Evolutionary conservation across 1,284 basidiomycete species (phyloP).

Genomic region (Lentinus polychrous): DNA sequence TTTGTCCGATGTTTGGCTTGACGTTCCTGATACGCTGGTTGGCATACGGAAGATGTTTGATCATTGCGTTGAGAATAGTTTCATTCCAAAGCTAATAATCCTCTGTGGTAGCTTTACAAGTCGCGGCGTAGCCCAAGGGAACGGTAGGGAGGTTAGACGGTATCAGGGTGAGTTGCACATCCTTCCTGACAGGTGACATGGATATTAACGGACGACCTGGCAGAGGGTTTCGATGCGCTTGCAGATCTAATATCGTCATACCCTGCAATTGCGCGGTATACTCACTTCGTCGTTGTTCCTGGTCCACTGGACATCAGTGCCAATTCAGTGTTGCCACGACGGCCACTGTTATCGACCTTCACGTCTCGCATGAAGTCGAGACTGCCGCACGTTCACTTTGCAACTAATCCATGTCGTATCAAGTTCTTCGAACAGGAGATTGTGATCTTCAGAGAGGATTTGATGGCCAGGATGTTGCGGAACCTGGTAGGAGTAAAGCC

Average conservation of each 20-base stretch:
- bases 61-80: conserved; percentile 85
- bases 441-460: conserved; percentile 89
- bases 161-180: conserved; percentile 64
- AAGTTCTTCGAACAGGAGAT: conserved; percentile 96
- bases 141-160: conserved; percentile 67
- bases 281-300: conserved; percentile 92
- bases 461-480: conserved; percentile 91
- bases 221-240: conserved; percentile 82
- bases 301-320: conserved; percentile 87
- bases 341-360: conserved; percentile 72
- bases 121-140: conserved; percentile 72
- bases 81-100: conserved; percentile 82
- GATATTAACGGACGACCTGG: neutral
- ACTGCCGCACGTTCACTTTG: conserved; percentile 76
- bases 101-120: conserved; percentile 95
- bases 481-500: conserved; percentile 86
- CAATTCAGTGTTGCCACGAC: conserved; percentile 73
- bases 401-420: conserved; percentile 90
- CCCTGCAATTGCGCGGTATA: conserved; percentile 66
- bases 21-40: conserved; percentile 76
- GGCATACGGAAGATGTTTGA: conserved; percentile 85
- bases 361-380: conserved; percentile 61
- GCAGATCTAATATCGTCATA: conserved; percentile 82
- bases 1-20: conserved; percentile 93
- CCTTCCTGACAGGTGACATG: neutral